Conservation (phyloP, 2,329 filamentous ascomycete genomes). For the Tolypocladium guangdongense region DNA sequence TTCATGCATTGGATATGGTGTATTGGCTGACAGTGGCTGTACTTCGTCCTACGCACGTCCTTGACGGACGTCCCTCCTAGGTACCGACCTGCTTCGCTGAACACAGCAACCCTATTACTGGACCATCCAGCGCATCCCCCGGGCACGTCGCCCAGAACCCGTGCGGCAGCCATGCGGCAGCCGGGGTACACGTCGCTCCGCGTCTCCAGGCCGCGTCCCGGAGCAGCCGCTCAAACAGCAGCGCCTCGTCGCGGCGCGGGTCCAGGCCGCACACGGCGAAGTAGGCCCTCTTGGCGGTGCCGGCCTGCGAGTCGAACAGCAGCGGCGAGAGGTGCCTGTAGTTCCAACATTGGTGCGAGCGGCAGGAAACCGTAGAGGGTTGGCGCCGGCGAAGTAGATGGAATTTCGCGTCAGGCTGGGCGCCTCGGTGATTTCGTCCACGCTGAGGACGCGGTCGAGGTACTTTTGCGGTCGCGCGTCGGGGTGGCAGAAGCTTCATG, state of each 20-base stretch:
- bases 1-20: background rate
- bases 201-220: slow-evolving; percentile 18
- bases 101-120: background rate
- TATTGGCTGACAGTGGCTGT: background rate
- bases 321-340: slow-evolving; percentile 25
- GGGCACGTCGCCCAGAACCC: slow-evolving; percentile 29
- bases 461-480: slow-evolving; percentile 28
- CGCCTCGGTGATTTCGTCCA: slow-evolving; percentile 24
- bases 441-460: slow-evolving; percentile 18
- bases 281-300: slow-evolving; percentile 22
- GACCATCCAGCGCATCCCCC: slow-evolving; percentile 11
- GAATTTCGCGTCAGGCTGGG: slow-evolving; percentile 23
- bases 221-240: slow-evolving; percentile 31
- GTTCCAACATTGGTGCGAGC: too few relatives aligned
- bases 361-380: too few relatives aligned
- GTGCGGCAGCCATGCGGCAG: slow-evolving; percentile 31
- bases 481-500: slow-evolving; percentile 30
- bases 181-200: slow-evolving; percentile 28
- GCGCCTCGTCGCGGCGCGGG: slow-evolving; percentile 35
- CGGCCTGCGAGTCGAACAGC: slow-evolving; percentile 18
- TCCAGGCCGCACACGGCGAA: slow-evolving; percentile 38
- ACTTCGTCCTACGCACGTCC: background rate
- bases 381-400: slow-evolving; percentile 19
- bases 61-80: background rate
- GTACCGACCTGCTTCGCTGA: background rate